phyloP scores from a whole-genome alignment of 768 basidiomycete genomes.

The Clathrus columnatus region DNA sequence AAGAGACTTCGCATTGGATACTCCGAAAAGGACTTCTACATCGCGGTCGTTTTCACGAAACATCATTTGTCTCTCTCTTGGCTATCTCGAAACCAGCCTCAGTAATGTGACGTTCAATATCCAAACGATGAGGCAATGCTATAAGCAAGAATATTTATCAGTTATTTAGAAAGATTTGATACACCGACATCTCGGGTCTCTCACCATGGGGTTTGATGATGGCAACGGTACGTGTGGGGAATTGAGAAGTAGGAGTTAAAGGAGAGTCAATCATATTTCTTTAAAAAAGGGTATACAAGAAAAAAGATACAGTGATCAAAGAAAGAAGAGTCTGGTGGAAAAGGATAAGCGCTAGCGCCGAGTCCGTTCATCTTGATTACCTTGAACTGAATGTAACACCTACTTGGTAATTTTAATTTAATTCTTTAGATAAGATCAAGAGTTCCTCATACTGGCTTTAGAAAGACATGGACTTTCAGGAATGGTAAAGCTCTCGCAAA shows the following conservation, averaged over 20 bases:
- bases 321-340: background rate
- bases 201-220: slow-evolving; percentile 70
- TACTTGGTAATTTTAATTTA: too few relatives aligned
- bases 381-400: too few relatives aligned
- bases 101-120: slow-evolving; percentile 71
- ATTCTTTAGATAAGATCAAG: too few relatives aligned
- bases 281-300: background rate
- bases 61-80: slow-evolving; percentile 83
- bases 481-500: too few relatives aligned
- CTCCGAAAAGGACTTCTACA: slow-evolving; percentile 71
- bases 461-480: too few relatives aligned
- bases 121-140: slow-evolving; percentile 57
- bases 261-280: slow-evolving; percentile 1
- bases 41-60: slow-evolving; percentile 79
- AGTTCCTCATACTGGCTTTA: too few relatives aligned
- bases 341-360: background rate
- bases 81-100: slow-evolving; percentile 85
- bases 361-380: too few relatives aligned
- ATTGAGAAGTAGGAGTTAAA: background rate
- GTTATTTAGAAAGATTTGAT: background rate
- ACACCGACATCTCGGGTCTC: too few relatives aligned
- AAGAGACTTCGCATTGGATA: slow-evolving; percentile 56
- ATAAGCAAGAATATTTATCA: background rate
- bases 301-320: background rate
- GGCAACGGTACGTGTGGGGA: slow-evolving; percentile 57